Conservation (phyloP, 2,329 filamentous ascomycete genomes). For the Aspergillus sp. region DNA sequence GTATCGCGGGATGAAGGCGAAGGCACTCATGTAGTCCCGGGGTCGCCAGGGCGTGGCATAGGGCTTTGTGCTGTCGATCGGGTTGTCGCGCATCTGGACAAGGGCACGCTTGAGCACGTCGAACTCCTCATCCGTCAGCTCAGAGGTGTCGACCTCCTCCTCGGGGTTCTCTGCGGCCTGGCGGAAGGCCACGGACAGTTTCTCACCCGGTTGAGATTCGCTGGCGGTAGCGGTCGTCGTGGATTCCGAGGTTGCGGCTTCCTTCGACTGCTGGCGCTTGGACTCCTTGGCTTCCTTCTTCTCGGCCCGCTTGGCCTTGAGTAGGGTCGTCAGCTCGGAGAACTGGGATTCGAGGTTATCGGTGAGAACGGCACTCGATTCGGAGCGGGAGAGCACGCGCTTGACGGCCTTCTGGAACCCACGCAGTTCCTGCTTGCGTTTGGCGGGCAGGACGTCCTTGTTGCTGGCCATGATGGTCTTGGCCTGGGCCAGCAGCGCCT, state of each 20-base stretch:
- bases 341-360: slow-evolving; percentile 56
- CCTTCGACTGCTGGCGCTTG: slow-evolving; percentile 17
- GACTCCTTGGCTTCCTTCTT: slow-evolving; percentile 17
- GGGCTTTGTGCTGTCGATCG: slow-evolving; percentile 71
- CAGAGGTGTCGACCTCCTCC: slow-evolving; percentile 38
- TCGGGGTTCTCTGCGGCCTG: slow-evolving; percentile 28
- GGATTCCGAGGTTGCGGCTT: slow-evolving; percentile 2
- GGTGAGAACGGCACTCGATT: slow-evolving; percentile 41
- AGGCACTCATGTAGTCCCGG: slow-evolving; percentile 80
- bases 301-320: slow-evolving; percentile 41
- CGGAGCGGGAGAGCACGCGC: slow-evolving; percentile 58
- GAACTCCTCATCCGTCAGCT: slow-evolving; percentile 49
- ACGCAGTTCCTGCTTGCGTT: slow-evolving; percentile 73
- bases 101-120: slow-evolving; percentile 56
- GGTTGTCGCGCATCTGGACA: slow-evolving; percentile 67
- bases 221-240: slow-evolving; percentile 13
- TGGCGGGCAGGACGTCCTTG: slow-evolving; percentile 57
- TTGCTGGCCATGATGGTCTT: slow-evolving; percentile 58
- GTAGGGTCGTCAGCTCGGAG: slow-evolving; percentile 47
- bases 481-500: slow-evolving; percentile 55
- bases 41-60: slow-evolving; percentile 91
- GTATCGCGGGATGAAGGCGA: slow-evolving; percentile 92
- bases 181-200: slow-evolving; percentile 34
- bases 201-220: slow-evolving; percentile 19
- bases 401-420: slow-evolving; percentile 66